phyloP scores from a whole-genome alignment of 2,329 filamentous ascomycete species.

The Incumbomyces lentus region DNA sequence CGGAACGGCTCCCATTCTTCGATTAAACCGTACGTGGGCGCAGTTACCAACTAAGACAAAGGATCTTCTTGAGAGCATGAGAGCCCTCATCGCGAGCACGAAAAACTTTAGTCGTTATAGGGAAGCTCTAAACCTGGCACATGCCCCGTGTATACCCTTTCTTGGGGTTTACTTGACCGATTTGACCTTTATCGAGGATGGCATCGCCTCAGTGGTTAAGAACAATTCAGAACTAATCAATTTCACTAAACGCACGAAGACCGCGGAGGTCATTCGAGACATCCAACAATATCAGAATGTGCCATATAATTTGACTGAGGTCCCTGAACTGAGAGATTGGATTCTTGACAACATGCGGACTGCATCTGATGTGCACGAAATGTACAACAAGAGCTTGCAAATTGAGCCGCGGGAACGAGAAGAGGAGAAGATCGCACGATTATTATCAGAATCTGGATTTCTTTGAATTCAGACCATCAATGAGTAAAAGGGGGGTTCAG shows the following conservation, averaged over 20 bases:
- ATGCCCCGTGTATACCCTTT: conserved; percentile 95
- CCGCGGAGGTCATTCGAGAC: conserved; percentile 93
- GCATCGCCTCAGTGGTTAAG: conserved; percentile 91
- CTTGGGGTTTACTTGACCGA: conserved; percentile 97
- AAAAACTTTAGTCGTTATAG: conserved; percentile 98
- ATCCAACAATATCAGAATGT: conserved; percentile 99
- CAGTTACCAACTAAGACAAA: conserved; percentile 81
- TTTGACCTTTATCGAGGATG: conserved; percentile 96
- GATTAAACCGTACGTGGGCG: conserved; percentile 86
- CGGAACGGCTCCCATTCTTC: conserved; percentile 87
- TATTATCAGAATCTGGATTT: conserved; percentile 40
- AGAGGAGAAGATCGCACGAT: conserved; percentile 96
- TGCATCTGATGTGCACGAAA: conserved; percentile 92
- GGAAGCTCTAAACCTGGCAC: conserved; percentile 81
- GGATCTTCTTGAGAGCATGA: conserved; percentile 75
- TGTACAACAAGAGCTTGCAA: conserved; percentile 94
- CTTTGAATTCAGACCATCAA: conserved; percentile 24
- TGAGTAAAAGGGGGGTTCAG: neutral
- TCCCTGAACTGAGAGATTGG: conserved; percentile 89
- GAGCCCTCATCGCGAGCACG: conserved; percentile 87
- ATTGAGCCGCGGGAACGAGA: conserved; percentile 93
- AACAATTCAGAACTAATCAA: conserved; percentile 87
- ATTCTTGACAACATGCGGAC: conserved; percentile 93
- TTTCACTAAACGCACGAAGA: conserved; percentile 96
- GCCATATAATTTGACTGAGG: conserved; percentile 82